phyloP scores from a whole-genome alignment of 805 yeast genomes.

The Jamesozyma lodderae region DNA sequence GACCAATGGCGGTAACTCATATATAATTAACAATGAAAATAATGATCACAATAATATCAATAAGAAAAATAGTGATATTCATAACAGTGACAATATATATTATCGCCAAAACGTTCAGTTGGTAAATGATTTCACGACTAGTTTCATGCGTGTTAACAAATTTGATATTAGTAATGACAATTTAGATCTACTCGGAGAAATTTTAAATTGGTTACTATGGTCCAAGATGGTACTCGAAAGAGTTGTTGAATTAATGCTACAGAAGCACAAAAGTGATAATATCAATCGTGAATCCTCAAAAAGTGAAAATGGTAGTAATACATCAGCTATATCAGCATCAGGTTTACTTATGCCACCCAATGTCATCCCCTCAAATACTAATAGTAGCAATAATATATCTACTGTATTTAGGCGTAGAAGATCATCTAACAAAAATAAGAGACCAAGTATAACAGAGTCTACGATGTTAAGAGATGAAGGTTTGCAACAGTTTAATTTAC shows the following conservation, averaged over 20 bases:
- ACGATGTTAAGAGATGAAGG: constrained; percentile 29
- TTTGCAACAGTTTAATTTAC: constrained; percentile 26
- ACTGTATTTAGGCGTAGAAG: constrained; percentile 18
- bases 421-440: constrained; percentile 21
- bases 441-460: constrained; percentile 27
- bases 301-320: neutral
- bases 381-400: neutral
- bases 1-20: no score
- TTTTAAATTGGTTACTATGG: constrained; percentile 28
- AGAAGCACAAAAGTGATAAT: neutral
- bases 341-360: neutral
- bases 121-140: constrained; percentile 25
- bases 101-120: constrained; percentile 10
- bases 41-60: neutral
- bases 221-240: constrained; percentile 13
- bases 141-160: constrained; percentile 15
- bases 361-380: neutral
- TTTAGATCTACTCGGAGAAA: constrained; percentile 19
- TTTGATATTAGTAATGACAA: constrained; percentile 27
- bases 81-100: neutral
- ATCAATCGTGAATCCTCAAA: neutral
- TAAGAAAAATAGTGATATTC: neutral
- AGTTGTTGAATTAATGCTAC: constrained; percentile 5
- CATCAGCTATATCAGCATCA: neutral
- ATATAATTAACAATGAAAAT: no score